Evolutionary conservation across 139 green algal genomes (phyloP).

Genomic region (Coelastrella sp.): DNA sequence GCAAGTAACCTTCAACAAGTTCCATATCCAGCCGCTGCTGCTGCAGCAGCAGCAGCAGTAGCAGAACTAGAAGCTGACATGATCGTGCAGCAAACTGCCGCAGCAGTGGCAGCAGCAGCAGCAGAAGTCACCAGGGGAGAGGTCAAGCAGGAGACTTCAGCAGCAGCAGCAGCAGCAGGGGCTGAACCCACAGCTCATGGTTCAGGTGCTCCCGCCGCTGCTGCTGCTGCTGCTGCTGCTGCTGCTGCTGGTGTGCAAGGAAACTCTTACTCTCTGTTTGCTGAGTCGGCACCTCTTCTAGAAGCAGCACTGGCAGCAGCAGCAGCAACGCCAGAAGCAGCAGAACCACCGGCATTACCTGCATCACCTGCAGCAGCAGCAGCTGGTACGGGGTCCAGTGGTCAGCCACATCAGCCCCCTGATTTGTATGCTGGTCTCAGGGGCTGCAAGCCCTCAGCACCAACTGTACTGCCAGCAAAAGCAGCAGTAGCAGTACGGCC

Average conservation of each 20-base stretch:
- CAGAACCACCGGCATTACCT: neutral
- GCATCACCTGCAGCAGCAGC: neutral
- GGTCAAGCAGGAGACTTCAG: neutral
- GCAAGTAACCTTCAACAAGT: neutral
- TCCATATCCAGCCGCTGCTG: neutral
- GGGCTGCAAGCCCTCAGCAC: neutral
- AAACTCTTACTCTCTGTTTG: neutral
- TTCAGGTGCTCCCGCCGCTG: neutral
- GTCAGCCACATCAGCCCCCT: neutral
- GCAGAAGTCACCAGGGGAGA: neutral
- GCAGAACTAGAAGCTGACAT: neutral
- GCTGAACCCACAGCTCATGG: neutral
- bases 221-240: neutral
- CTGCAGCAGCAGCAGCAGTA: neutral
- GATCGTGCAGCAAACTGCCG: neutral
- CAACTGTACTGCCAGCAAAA: constrained; percentile 8
- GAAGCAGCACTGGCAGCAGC: neutral
- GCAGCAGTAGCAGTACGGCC: neutral
- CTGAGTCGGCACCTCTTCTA: neutral
- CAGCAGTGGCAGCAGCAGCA: neutral
- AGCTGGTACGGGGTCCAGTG: neutral
- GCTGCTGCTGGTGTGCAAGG: neutral
- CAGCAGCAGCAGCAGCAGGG: neutral
- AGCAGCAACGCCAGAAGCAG: neutral
- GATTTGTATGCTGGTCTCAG: neutral